Percentiles rank a stretch among this genome's conserved stretches.
phyloP scores from a whole-genome alignment of 345 rosid genomes.

The Erodium maritimum region DNA sequence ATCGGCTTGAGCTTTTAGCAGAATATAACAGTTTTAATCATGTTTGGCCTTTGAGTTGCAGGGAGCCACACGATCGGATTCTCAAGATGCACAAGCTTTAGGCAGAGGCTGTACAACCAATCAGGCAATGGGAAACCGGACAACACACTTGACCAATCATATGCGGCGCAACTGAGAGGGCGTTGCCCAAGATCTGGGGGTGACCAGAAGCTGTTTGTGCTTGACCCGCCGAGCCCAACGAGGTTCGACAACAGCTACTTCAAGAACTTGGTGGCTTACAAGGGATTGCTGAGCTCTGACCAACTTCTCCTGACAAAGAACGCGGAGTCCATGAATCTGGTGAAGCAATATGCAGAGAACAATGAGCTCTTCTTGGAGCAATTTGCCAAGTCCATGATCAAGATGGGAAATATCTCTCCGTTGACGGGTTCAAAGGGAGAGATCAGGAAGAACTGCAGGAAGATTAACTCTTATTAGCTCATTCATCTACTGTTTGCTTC shows the following conservation, averaged over 20 bases:
- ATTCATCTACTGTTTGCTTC: no score
- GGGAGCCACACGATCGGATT: conserved; percentile 89
- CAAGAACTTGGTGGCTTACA: conserved; percentile 54
- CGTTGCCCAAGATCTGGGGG: conserved; percentile 53
- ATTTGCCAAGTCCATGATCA: conserved; percentile 69
- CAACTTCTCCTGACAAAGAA: conserved; percentile 49
- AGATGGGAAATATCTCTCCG: conserved; percentile 81
- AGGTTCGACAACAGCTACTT: conserved; percentile 70
- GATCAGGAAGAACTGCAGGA: conserved; percentile 70
- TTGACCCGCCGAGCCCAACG: conserved; percentile 40
- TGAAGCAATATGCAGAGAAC: conserved; percentile 57
- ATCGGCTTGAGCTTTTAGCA: no score
- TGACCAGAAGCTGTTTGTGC: conserved; percentile 46
- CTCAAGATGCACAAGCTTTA: conserved; percentile 73
- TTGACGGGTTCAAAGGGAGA: conserved; percentile 66
- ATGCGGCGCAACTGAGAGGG: conserved; percentile 33
- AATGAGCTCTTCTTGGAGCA: conserved; percentile 55
- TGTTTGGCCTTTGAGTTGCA: not conserved
- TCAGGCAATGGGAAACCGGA: conserved; percentile 60
- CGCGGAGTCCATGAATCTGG: conserved; percentile 46
- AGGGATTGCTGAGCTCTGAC: conserved; percentile 70
- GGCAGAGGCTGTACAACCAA: conserved; percentile 78
- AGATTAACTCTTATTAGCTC: conserved; percentile 32
- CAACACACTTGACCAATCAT: conserved; percentile 45
- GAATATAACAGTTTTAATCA: no score